Percentiles rank a stretch among this genome's conserved stretches.
Conservation (phyloP, 352 stramenopile genomes). For the Phytophthora brassicae region DNA sequence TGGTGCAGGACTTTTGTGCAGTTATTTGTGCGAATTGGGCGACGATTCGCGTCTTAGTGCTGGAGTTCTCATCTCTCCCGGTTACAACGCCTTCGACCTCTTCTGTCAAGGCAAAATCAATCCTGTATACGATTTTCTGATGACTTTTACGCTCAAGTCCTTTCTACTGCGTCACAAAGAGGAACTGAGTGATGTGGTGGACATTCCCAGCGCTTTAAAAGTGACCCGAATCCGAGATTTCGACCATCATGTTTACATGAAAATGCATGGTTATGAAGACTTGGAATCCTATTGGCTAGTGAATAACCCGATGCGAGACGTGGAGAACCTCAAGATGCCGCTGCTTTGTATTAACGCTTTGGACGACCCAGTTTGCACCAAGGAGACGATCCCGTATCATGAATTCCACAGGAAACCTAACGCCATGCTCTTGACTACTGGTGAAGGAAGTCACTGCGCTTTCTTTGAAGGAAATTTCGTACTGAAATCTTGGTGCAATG, state of each 20-base stretch:
- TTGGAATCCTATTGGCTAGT: conserved; percentile 66
- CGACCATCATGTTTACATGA: conserved; percentile 79
- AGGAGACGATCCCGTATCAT: conserved; percentile 69
- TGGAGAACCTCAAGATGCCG: conserved; percentile 54
- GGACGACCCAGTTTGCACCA: conserved; percentile 77
- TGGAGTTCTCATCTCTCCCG: conserved; percentile 71
- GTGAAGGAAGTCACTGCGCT: conserved; percentile 70
- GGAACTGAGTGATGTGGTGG: conserved; percentile 46
- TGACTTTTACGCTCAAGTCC: conserved; percentile 74
- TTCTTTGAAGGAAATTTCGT: conserved; percentile 67
- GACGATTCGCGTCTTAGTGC: conserved; percentile 50
- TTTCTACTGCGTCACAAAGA: conserved; percentile 57
- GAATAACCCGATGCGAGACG: conserved; percentile 78
- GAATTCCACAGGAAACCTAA: conserved; percentile 53
- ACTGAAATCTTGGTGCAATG: conserved; percentile 71
- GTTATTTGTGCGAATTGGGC: conserved; percentile 71
- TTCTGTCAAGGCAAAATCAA: conserved; percentile 70
- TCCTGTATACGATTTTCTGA: conserved; percentile 74
- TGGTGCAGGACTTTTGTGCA: conserved; percentile 67
- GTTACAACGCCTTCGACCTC: conserved; percentile 77
- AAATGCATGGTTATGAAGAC: conserved; percentile 71
- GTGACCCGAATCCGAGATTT: conserved; percentile 68
- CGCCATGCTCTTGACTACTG: conserved; percentile 56
- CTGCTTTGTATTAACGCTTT: conserved; percentile 76
- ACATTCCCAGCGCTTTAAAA: conserved; percentile 47